A percentile compares a stretch with the other conserved stretches of the same genome.
Evolutionary conservation across 1,284 basidiomycete genomes (phyloP).

Genomic region (Clitocybe nebularis): DNA sequence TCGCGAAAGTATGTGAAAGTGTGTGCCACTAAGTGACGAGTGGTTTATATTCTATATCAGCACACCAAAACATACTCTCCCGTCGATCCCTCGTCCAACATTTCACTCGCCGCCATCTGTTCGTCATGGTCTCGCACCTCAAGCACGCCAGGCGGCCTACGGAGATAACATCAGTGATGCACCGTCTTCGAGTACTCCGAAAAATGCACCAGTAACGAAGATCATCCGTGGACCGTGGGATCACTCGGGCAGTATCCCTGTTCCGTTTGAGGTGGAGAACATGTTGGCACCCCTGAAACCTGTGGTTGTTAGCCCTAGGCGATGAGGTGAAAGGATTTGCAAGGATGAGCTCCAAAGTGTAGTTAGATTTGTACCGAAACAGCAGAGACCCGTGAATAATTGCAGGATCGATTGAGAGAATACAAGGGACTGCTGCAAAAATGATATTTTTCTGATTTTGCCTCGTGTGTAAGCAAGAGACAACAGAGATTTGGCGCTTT

Average conservation of each 20-base stretch:
- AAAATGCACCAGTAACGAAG: constrained; percentile 12
- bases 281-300: constrained; percentile 45
- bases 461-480: constrained; percentile 27
- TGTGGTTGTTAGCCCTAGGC: constrained; percentile 29
- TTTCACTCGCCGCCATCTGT: constrained; percentile 17
- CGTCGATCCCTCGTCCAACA: constrained; percentile 49
- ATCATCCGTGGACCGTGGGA: constrained; percentile 54
- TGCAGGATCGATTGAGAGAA: too few species aligned
- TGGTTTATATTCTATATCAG: constrained; percentile 22
- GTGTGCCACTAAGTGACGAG: not conserved
- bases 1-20: constrained; percentile 34
- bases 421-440: too few species aligned
- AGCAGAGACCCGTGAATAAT: too few species aligned
- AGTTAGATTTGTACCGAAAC: too few species aligned
- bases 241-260: constrained; percentile 40
- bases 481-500: constrained; percentile 20
- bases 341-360: not conserved
- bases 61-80: constrained; percentile 52
- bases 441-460: too few species aligned
- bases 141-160: constrained; percentile 18
- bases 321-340: not conserved
- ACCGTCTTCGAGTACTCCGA: constrained; percentile 11
- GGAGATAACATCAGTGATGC: constrained; percentile 20
- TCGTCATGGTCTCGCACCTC: not conserved
- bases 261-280: constrained; percentile 42